Conservation (phyloP, 306 rosid genomes). For the barrel medic (Medicago truncatula) region MtrunA17r5.0-ANR NC_053049.1:7081001-7081500, state of each 20-base stretch:
- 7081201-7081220: constrained; percentile 82
- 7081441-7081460: constrained; percentile 73
- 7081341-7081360: constrained; percentile 74
- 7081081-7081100: constrained; percentile 34
- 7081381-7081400: constrained; percentile 74
- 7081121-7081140: constrained; percentile 48
- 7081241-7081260: constrained; percentile 59
- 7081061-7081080: constrained; percentile 39
- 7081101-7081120: constrained; percentile 17
- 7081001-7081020: constrained; percentile 41
- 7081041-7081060: constrained; percentile 14
- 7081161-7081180: constrained; percentile 76
- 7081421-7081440: constrained; percentile 60
- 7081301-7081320: constrained; percentile 82
- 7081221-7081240: constrained; percentile 72
- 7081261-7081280: constrained; percentile 80
- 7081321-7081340: constrained; percentile 76
- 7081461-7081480: constrained; percentile 90
- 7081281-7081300: constrained; percentile 42
- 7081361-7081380: constrained; percentile 80
- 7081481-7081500: constrained; percentile 81
- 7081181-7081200: constrained; percentile 72
- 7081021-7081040: constrained; percentile 30
- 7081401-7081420: constrained; percentile 67
- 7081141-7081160: constrained; percentile 53